phyloP scores from a whole-genome alignment of 225 moss, liverwort and hornwort genomes.

The Takakia lepidozioides region DNA sequence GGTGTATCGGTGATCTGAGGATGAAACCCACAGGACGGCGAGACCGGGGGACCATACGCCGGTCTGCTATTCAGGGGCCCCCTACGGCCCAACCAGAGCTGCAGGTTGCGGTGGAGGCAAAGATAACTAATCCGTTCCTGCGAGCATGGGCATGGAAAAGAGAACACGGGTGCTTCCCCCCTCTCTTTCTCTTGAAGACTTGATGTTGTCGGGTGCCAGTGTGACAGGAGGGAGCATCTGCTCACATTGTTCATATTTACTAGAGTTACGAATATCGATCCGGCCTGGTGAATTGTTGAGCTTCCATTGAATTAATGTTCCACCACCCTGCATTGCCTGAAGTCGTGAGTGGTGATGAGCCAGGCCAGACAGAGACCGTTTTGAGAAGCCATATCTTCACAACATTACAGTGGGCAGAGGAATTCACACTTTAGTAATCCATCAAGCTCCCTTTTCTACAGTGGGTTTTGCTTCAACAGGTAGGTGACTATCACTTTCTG shows the following conservation, averaged over 20 bases:
- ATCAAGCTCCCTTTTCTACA: conserved; percentile 64
- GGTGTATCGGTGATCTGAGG: too few species aligned
- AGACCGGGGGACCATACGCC: too few species aligned
- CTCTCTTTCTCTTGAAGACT: not conserved
- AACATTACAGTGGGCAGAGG: conserved; percentile 27
- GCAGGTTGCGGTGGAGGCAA: too few species aligned
- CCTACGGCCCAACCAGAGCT: too few species aligned
- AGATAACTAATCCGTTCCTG: conserved; percentile 24
- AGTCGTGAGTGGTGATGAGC: conserved; percentile 5
- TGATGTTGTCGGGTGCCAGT: too few species aligned
- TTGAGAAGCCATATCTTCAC: conserved; percentile 57
- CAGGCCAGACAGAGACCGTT: conserved; percentile 76
- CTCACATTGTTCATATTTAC: not conserved
- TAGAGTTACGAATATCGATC: not conserved
- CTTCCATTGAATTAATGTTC: too few species aligned
- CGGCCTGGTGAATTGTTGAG: too few species aligned
- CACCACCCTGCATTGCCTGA: too few species aligned
- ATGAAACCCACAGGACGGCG: too few species aligned
- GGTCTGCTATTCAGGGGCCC: too few species aligned
- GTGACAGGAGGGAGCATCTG: not conserved
- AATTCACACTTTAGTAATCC: conserved; percentile 30
- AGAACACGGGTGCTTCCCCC: conserved; percentile 28
- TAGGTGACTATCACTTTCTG: conserved; percentile 17
- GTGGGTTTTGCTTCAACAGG: conserved; percentile 78
- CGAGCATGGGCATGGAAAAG: conserved; percentile 58